Evolutionary conservation across 345 rosid genomes (phyloP), one percentile per base, ranked within the genome.

Genomic region (Eucalyptus rudis): DNA sequence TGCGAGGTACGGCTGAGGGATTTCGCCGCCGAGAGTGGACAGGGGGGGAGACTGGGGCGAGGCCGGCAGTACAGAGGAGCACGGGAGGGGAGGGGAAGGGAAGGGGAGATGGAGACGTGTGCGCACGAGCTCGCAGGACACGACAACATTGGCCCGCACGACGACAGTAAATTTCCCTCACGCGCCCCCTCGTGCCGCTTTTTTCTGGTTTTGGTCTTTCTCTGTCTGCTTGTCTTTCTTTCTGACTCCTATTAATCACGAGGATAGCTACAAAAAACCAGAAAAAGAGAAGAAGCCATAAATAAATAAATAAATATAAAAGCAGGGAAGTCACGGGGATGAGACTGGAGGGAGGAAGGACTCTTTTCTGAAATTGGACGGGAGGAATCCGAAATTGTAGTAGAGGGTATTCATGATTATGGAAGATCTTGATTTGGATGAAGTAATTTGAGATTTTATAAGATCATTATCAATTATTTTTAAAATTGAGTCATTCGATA

Each of bases 401-500:
- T 56, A 12, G 31, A 62, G 68, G 33, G 2, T 62, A 66, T 9
- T 76, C 25, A 20, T 19, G 45, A 2, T 40, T 20, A 10, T 36
- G 3, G 4, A 20, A 19, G 10, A 20, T 11, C 27, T 76, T 6
- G 25, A 20, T 36, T 20, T 10, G 13, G 25, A 76, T 40, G 25
- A 36, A 19, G 8, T 1, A 1, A 1, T 71, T n/a, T 15, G 36
- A 3, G 1, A 56, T 56, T 0, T 56, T 56, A 24, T 9, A 25
- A 0, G 6, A 56, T 24, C 0, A 56, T 20, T 8, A 0, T 20
- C 25, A 52, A 52, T 52, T 8, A 3, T 20, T 52, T 17, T 19
- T 3, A 20, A 52, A 52, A 3, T 20, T 20, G 5, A 7, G 2
- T 2, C 5, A 8, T 52, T 52, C 10, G 5, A 20, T 52, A 20